Base-by-base conservation (phyloP, 129 eudicot species). In the Tanacetum coccineum region DNA sequence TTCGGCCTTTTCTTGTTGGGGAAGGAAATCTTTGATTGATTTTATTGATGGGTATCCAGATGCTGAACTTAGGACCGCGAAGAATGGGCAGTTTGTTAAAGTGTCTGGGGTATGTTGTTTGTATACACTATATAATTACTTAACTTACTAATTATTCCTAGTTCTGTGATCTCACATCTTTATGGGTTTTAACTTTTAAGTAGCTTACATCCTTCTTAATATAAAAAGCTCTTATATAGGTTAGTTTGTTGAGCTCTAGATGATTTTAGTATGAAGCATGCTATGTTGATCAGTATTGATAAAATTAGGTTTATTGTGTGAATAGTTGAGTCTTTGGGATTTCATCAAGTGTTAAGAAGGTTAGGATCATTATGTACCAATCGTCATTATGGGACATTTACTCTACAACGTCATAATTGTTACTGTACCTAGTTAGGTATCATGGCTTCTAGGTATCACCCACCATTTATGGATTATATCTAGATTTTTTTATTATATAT, bases 41-140 rank as follows among this genome's bases (percentile, higher is more conserved):
- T 86, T 82, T 61, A 69, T 86, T 51, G 88, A 85, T 68, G 74
- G 59, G 39, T 86, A 80, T 75, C 92, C 88, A 21, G 92, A 86
- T 75, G 78, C 88, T 17, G 92, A 86, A 74, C 86, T 86, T 47
- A 65, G 92, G 59, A 86, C 92, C 3, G 92, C 92, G 3, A 86
- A 70, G 75, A 79, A 86, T 78, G 92, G 92, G 25, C 92, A 86
- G 68, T 86, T 82, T 54, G 92, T 86, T 48, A 86, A 86, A 70
- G 83, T 86, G 47, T 86, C 92, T 60, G 92, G 92, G 92, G 92
- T 86, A 86, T 72, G 88, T 76, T 61, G 68, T 39, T 39, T 14
- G 4, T 6, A 26, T 73, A 26, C 13, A 44, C 36, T 59, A 36
- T 67, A 45, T n/a, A 36, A 57, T 19, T 74, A 14, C 20, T 18